Evolutionary conservation across 441 rosid genomes (phyloP).

Genomic region (Syzygium syzygioides): DNA sequence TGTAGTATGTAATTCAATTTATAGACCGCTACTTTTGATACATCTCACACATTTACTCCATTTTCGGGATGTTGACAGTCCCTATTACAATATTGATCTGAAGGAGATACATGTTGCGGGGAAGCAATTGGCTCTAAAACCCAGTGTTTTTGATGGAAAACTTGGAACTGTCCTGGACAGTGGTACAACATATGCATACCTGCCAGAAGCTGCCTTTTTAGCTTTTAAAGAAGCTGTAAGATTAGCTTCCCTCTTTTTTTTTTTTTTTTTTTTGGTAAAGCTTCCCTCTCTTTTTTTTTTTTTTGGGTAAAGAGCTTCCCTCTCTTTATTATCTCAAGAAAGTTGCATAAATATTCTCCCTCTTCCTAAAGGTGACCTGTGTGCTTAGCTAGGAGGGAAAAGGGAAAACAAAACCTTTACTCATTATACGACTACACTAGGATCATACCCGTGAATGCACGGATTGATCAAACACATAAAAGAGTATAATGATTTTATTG

Average conservation of each 20-base stretch:
- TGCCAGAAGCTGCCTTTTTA: slow-evolving; percentile 67
- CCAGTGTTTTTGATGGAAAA: slow-evolving; percentile 66
- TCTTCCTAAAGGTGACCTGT: not conserved
- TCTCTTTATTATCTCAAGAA: not conserved
- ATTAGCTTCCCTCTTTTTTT: slow-evolving; percentile 2
- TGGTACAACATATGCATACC: slow-evolving; percentile 90
- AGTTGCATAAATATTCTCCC: not conserved
- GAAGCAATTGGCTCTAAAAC: slow-evolving; percentile 55
- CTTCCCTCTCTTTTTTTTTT: too few species aligned
- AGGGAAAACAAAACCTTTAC: not conserved
- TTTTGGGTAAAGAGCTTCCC: too few species aligned
- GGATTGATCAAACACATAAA: not conserved
- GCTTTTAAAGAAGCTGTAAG: slow-evolving; percentile 82
- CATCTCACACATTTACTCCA: slow-evolving; percentile 90
- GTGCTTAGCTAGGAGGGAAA: not conserved
- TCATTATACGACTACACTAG: not conserved
- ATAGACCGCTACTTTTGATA: slow-evolving; percentile 48
- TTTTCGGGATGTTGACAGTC: slow-evolving; percentile 97
- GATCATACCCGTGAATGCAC: not conserved
- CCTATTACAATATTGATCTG: slow-evolving; percentile 91
- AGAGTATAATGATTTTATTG: not conserved
- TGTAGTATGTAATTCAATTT: slow-evolving; percentile 21
- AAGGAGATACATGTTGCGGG: slow-evolving; percentile 89
- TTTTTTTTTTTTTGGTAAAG: too few species aligned
- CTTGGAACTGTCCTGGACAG: slow-evolving; percentile 80